Percentiles rank a stretch among this genome's conserved stretches.
Conservation (phyloP, 495 filamentous ascomycete genomes). For the Talaromyces thailandensis region DNA sequence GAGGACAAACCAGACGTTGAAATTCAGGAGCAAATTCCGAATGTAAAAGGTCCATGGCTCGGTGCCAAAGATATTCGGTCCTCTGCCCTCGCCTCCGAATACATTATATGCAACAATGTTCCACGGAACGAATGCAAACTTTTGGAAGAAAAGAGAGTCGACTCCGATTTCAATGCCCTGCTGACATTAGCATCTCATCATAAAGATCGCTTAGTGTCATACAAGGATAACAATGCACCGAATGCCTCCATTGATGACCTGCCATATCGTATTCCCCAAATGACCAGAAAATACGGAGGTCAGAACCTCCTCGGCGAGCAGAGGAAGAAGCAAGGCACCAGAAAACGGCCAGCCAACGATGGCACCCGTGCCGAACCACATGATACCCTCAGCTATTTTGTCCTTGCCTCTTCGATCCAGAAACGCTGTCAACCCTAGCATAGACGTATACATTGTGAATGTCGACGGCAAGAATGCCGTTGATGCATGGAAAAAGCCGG, state of each 20-base stretch:
- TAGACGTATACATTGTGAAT: slow-evolving; percentile 92
- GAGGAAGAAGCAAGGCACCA: slow-evolving; percentile 71
- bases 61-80: slow-evolving; percentile 90
- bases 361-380: slow-evolving; percentile 87
- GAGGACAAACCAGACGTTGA: slow-evolving; percentile 86
- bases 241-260: slow-evolving; percentile 57
- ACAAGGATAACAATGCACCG: slow-evolving; percentile 62
- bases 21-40: slow-evolving; percentile 85
- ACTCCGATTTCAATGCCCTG: slow-evolving; percentile 52
- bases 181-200: slow-evolving; percentile 12
- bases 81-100: slow-evolving; percentile 64
- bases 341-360: slow-evolving; percentile 95
- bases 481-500: slow-evolving; percentile 90
- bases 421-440: slow-evolving; percentile 80
- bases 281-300: slow-evolving; percentile 52
- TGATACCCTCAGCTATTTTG: slow-evolving; percentile 71
- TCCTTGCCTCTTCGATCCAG: slow-evolving; percentile 72
- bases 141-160: slow-evolving; percentile 76
- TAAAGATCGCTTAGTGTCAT: slow-evolving; percentile 26
- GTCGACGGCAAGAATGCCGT: slow-evolving; percentile 83
- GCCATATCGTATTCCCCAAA: slow-evolving; percentile 42
- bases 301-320: slow-evolving; percentile 66
- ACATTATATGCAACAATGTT: slow-evolving; percentile 97
- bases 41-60: slow-evolving; percentile 98
- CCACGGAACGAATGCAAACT: slow-evolving; percentile 67